These are phyloP conservation scores for Neonectria ditissima DNA, from an alignment of 2,329 filamentous ascomycete genomes.

Conservation along the genomic window DNA sequence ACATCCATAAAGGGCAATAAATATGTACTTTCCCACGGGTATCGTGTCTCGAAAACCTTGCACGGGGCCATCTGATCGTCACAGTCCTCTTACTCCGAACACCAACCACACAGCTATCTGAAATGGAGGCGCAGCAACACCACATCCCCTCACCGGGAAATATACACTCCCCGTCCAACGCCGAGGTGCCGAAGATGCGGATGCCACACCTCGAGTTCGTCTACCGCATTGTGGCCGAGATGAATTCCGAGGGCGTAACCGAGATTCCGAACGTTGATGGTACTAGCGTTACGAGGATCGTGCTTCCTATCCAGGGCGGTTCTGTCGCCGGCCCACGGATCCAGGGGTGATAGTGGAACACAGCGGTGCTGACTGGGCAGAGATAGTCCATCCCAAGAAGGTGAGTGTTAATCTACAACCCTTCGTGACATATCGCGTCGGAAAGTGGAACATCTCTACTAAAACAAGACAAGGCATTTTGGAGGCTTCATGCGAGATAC, in stretches of 20 bases:
- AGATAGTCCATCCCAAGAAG: slow-evolving; percentile 33
- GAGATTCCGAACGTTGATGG: slow-evolving; percentile 27
- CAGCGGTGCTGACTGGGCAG: slow-evolving; percentile 38
- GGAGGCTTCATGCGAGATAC: slow-evolving; percentile 32
- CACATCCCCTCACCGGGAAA: slow-evolving; percentile 37
- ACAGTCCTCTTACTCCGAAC: background rate
- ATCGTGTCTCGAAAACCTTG: background rate
- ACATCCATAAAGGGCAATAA: slow-evolving; percentile 9
- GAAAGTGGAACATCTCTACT: background rate
- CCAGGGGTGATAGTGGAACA: slow-evolving; percentile 29
- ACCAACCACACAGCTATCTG: background rate
- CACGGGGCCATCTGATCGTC: background rate
- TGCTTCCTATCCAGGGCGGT: slow-evolving; percentile 35
- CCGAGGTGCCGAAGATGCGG: slow-evolving; percentile 26
- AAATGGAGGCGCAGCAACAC: slow-evolving; percentile 25
- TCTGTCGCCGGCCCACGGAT: slow-evolving; percentile 31
- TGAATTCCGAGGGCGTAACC: slow-evolving; percentile 31
- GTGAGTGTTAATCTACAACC: slow-evolving; percentile 2
- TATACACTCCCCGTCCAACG: slow-evolving; percentile 13
- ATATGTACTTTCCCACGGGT: slow-evolving; percentile 6
- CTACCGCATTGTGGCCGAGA: slow-evolving; percentile 39
- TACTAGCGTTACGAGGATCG: slow-evolving; percentile 25
- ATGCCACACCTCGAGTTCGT: slow-evolving; percentile 39
- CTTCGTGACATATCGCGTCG: background rate
- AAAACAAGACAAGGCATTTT: slow-evolving; percentile 15